Conservation (phyloP, 148 eudicot genomes). For the Polygonum aviculare region DNA sequence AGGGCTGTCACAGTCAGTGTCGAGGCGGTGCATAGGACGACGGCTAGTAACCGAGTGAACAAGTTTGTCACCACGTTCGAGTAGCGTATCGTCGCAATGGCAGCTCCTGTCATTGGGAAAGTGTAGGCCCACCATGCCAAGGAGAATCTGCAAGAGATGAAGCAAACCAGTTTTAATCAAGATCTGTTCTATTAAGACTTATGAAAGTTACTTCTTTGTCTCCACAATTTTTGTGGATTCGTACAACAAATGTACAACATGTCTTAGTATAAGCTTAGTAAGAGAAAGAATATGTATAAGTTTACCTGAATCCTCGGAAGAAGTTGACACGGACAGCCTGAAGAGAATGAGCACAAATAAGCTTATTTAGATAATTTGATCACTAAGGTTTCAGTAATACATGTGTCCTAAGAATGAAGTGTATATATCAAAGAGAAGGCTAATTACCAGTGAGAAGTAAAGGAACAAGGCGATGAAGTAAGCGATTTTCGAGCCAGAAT, state of each 20-base stretch:
- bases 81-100: constrained; percentile 76
- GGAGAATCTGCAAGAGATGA: constrained; percentile 41
- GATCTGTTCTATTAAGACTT: too few relatives aligned
- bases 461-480: constrained; percentile 31
- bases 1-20: constrained; percentile 45
- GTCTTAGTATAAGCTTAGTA: too few relatives aligned
- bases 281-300: not conserved
- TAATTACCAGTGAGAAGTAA: constrained; percentile 24
- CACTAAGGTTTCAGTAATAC: not conserved
- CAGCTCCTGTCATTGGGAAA: constrained; percentile 89
- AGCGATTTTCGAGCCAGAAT: constrained; percentile 15
- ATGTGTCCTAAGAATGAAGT: not conserved
- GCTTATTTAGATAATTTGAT: too few relatives aligned
- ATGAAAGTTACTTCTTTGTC: too few relatives aligned
- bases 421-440: not conserved
- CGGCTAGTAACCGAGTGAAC: constrained; percentile 30
- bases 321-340: constrained; percentile 93
- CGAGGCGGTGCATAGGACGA: constrained; percentile 39
- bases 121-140: constrained; percentile 99
- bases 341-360: constrained; percentile 6
- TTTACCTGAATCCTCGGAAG: constrained; percentile 84
- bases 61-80: constrained; percentile 45
- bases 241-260: too few relatives aligned
- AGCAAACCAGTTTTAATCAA: not conserved
- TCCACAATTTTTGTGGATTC: too few relatives aligned